Evolutionary conservation across 768 basidiomycete genomes (phyloP).

Genomic region (Sistotremastrum suecicum): DNA sequence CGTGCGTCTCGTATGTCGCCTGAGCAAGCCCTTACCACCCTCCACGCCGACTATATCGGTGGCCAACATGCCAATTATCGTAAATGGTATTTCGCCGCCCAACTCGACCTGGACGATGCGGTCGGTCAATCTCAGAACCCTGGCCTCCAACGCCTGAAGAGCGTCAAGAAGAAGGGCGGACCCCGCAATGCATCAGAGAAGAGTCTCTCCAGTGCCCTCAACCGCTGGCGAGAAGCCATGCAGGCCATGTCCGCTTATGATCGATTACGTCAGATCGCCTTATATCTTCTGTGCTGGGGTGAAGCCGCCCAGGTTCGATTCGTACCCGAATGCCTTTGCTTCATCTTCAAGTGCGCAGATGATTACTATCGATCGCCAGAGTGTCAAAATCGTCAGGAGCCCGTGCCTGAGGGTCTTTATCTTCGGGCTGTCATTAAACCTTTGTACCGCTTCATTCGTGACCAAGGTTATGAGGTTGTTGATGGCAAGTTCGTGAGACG

Average conservation of each 20-base stretch:
- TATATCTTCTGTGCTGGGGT: conserved; percentile 94
- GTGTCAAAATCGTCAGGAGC: conserved; percentile 83
- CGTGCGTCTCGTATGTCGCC: conserved; percentile 96
- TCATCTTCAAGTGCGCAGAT: conserved; percentile 99
- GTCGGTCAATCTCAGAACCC: conserved; percentile 88
- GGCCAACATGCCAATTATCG: conserved; percentile 98
- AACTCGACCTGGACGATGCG: conserved; percentile 96
- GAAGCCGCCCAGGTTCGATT: conserved; percentile 97
- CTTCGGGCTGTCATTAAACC: conserved; percentile 84
- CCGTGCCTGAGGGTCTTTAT: conserved; percentile 93
- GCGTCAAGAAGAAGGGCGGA: conserved; percentile 43
- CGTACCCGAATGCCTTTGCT: conserved; percentile 91
- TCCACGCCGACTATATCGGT: conserved; percentile 98
- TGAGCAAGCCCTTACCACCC: conserved; percentile 83
- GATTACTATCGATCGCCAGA: conserved; percentile 99
- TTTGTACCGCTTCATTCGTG: conserved; percentile 89
- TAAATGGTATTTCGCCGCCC: conserved; percentile 99
- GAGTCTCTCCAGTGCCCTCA: conserved; percentile 69
- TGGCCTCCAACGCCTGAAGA: conserved; percentile 71
- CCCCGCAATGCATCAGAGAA: conserved; percentile 42
- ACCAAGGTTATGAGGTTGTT: conserved; percentile 93
- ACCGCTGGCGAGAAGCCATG: conserved; percentile 96
- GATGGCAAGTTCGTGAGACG: conserved; percentile 90
- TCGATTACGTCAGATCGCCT: conserved; percentile 86
- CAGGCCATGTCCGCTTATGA: conserved; percentile 98